These are phyloP conservation scores for Micractinium sp. DNA, from an alignment of 139 green algal species.

Conservation along the genomic window DNA sequence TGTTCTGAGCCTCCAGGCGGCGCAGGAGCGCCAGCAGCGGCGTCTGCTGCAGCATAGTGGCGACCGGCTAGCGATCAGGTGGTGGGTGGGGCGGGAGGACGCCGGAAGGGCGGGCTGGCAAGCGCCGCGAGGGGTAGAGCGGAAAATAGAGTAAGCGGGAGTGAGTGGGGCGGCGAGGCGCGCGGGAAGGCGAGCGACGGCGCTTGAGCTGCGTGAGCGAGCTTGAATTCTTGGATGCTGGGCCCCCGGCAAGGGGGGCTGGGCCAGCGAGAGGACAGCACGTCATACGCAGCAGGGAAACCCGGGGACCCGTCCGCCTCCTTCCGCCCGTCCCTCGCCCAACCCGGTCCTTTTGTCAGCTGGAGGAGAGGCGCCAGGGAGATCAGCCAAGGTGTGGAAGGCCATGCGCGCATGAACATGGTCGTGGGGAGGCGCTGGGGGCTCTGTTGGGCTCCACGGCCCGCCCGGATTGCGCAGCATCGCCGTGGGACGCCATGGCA, in stretches of 20 bases:
- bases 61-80: neutral
- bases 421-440: neutral
- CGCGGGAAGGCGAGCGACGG: too few relatives aligned
- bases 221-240: too few relatives aligned
- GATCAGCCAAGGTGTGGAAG: conserved; percentile 7
- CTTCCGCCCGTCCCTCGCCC: neutral
- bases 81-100: too few relatives aligned
- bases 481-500: neutral
- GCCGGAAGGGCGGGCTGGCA: neutral
- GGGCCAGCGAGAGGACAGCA: too few relatives aligned
- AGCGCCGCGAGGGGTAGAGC: too few relatives aligned
- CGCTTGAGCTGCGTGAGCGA: too few relatives aligned
- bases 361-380: neutral
- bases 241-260: too few relatives aligned
- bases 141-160: too few relatives aligned
- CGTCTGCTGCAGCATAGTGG: conserved; percentile 12
- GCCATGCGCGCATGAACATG: neutral
- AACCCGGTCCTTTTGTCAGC: neutral
- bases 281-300: too few relatives aligned
- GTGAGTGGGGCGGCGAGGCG: too few relatives aligned
- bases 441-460: neutral
- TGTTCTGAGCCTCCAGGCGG: conserved; percentile 46
- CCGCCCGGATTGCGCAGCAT: neutral
- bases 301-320: too few relatives aligned
- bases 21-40: conserved; percentile 39